A percentile compares a stretch with the other conserved stretches of the same genome.
Evolutionary conservation across 2,329 filamentous ascomycete species (phyloP).

Genomic region (Trichoderma harzianum): DNA sequence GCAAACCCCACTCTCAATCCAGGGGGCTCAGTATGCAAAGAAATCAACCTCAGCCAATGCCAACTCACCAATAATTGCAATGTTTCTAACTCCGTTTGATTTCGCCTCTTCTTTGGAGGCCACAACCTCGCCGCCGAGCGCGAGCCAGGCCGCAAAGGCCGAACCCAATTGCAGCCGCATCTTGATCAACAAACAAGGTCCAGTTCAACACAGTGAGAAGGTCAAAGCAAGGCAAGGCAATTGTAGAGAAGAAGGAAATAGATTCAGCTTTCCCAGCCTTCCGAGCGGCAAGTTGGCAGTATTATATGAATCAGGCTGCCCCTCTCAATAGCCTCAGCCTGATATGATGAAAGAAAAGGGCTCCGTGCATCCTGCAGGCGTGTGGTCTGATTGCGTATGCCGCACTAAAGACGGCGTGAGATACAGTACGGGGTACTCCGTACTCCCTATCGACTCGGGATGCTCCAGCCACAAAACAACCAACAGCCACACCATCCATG

Average conservation of each 20-base stretch:
- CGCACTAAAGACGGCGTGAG: background rate
- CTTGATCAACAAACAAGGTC: background rate
- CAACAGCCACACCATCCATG: constrained; percentile 1
- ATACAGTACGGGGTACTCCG: background rate
- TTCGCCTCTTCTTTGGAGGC: constrained; percentile 11
- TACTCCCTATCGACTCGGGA: background rate
- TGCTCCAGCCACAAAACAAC: background rate
- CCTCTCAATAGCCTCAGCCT: background rate
- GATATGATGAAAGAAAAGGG: background rate
- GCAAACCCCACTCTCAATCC: background rate
- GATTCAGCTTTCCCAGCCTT: background rate
- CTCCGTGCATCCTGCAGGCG: background rate
- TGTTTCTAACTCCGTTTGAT: constrained; percentile 28
- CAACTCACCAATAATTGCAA: constrained; percentile 37
- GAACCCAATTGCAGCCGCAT: constrained; percentile 20
- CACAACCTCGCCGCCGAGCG: constrained; percentile 17
- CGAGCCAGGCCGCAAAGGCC: constrained; percentile 21
- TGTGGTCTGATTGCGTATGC: constrained; percentile 1
- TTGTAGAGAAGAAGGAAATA: background rate
- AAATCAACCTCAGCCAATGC: background rate
- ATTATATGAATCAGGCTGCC: background rate
- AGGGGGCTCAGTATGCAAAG: background rate
- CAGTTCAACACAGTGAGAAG: background rate
- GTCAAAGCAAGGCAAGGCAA: background rate
- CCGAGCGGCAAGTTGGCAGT: background rate